Percentiles rank a stretch among this genome's conserved stretches.
Evolutionary conservation across 306 rosid genomes (phyloP).

Genomic region (Pyrus betulifolia): DNA sequence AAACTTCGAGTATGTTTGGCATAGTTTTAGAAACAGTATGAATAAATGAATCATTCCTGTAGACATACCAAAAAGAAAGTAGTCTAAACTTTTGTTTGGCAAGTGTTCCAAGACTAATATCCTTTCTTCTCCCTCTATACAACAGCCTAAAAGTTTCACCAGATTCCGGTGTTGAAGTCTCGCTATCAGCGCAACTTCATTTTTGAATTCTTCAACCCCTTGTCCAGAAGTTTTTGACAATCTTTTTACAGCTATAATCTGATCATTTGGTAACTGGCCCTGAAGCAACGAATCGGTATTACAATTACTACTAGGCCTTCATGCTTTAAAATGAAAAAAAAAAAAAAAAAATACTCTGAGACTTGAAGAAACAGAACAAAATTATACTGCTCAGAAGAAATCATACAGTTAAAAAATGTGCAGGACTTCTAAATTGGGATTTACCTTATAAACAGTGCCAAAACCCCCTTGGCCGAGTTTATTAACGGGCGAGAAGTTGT

Average conservation of each 20-base stretch:
- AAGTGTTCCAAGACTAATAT: conserved; percentile 51
- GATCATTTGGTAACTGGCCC: conserved; percentile 10
- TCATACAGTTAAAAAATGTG: neutral
- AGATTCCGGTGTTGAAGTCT: conserved; percentile 67
- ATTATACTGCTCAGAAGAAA: neutral
- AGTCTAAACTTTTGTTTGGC: conserved; percentile 55
- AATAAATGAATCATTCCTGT: neutral
- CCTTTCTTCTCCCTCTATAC: conserved; percentile 39
- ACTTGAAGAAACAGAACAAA: neutral
- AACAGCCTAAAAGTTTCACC: conserved; percentile 52
- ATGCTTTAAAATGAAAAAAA: no score
- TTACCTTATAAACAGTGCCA: conserved; percentile 11
- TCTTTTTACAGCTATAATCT: conserved; percentile 34
- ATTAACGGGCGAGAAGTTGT: neutral
- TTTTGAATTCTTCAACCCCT: conserved; percentile 52
- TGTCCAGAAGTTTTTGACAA: conserved; percentile 45
- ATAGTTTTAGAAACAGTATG: neutral
- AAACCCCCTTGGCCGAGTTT: conserved; percentile 22
- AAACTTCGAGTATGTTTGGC: neutral
- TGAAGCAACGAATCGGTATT: neutral
- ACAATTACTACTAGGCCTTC: no score
- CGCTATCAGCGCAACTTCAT: conserved; percentile 43
- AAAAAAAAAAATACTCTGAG: no score
- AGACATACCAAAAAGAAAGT: conserved; percentile 39
- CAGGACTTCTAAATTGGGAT: neutral